A percentile compares a stretch with the other conserved stretches of the same genome.
Evolutionary conservation across 1,284 basidiomycete genomes (phyloP).

Genomic region (Sparassis latifolia): DNA sequence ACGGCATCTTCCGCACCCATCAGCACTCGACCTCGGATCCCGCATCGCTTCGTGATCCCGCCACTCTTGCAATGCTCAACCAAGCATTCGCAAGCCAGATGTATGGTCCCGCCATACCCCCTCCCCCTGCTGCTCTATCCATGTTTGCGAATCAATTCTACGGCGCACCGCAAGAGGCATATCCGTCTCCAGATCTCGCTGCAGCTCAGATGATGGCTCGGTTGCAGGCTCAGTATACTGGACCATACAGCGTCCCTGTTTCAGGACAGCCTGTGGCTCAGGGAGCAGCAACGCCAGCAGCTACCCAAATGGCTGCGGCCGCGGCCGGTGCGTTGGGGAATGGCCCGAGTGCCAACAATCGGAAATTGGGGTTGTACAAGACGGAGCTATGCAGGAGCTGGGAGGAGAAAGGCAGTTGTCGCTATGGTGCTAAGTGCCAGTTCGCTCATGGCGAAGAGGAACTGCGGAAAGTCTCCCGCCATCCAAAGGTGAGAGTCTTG

Average conservation of each 20-base stretch:
- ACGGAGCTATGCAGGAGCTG: conserved; percentile 89
- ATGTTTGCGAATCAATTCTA: conserved; percentile 69
- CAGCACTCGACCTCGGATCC: conserved; percentile 79
- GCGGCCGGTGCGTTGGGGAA: conserved; percentile 30
- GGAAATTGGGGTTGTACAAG: conserved; percentile 86
- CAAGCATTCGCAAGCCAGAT: conserved; percentile 42
- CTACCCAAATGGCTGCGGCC: conserved; percentile 16
- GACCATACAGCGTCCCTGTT: conserved; percentile 43
- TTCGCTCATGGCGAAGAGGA: conserved; percentile 90
- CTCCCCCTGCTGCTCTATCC: conserved; percentile 37
- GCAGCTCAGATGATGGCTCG: conserved; percentile 50
- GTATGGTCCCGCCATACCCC: conserved; percentile 34
- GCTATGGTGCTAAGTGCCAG: conserved; percentile 83
- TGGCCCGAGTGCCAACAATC: conserved; percentile 82
- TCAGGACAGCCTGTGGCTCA: conserved; percentile 14
- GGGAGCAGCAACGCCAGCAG: conserved; percentile 11
- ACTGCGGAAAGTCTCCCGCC: conserved; percentile 71
- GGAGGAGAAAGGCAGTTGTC: conserved; percentile 88
- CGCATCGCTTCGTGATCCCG: conserved; percentile 60
- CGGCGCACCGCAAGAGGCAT: conserved; percentile 47
- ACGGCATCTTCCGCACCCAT: conserved; percentile 63
- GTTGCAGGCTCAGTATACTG: conserved; percentile 42
- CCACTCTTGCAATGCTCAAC: conserved; percentile 54
- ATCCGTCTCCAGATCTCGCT: conserved; percentile 43
- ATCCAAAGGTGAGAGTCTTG: conserved; percentile 65